Base-by-base conservation (phyloP, 139 green algal genomes). In the Pedinophyceae sp. region DNA sequence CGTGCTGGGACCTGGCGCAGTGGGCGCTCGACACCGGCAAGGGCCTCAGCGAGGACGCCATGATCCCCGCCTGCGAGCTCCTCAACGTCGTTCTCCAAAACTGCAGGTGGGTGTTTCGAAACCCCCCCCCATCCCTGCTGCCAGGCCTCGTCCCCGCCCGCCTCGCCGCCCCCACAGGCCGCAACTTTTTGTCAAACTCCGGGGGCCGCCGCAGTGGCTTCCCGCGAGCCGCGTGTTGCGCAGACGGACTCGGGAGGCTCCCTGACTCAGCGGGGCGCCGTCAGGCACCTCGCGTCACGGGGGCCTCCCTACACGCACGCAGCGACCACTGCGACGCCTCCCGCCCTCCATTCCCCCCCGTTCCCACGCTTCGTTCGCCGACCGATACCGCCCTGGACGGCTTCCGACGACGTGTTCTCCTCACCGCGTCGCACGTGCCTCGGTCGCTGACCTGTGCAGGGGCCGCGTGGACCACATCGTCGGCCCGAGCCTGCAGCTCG, bases 1-100 rank as follows among this genome's bases (percentile, higher is more conserved):
- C 65, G 1, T 67, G 79, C 10, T 20, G n/a, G 3, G 27, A 46
- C 50, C 27, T 24, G 27, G 27, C 50, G 27, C 20, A 27, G 50
- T 27, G 50, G 50, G 27, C 50, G 45, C 26, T n/a, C 16, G 25
- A 20, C 27, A 25, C 3, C 22, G 27, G 16, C 22, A 43, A 61
- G 6, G 43, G 77, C 46, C 59, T 78, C 24, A 50, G 54, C 3
- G 86, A 95, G 30, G 43, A 57, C 1, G 76, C 89, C 26, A 45
- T 89, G 40, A 61, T 77, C 7, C 62, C 66, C 22, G 85, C 89
- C 16, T 69, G 78, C 7, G 80, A 86, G 63, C 74, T 97, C 29
- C 72, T 95, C 60, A 70, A 83, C 46, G 63, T 85, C 22, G 77
- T 95, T 17, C 55, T 97, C 57, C 79, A 87, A 53, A 64, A 60